A percentile compares a stretch with the other conserved stretches of the same genome.
phyloP scores from a whole-genome alignment of 768 basidiomycete species.

The Agrocybe chaxingu region DNA sequence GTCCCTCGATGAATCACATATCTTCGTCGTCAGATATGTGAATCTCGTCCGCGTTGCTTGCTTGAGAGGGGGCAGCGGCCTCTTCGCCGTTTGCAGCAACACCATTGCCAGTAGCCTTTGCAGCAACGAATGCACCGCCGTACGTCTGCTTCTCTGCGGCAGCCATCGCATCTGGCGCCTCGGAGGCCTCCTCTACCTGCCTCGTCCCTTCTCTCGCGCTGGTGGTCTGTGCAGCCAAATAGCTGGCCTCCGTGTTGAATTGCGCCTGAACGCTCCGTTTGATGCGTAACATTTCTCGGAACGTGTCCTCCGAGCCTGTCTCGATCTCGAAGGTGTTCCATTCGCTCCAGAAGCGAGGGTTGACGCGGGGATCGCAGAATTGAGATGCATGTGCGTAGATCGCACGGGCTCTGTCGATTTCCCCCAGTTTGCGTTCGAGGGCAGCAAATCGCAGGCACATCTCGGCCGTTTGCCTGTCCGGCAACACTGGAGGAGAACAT shows the following conservation, averaged over 20 bases:
- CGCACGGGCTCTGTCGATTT: conserved; percentile 95
- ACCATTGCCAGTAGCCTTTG: conserved; percentile 46
- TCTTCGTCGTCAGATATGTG: conserved; percentile 87
- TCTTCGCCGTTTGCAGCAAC: conserved; percentile 24
- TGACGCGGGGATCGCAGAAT: conserved; percentile 94
- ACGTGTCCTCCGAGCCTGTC: conserved; percentile 98
- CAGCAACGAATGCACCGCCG: conserved; percentile 67
- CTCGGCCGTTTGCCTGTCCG: conserved; percentile 91
- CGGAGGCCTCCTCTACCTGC: conserved; percentile 40
- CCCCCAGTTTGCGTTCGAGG: conserved; percentile 95
- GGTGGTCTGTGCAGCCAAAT: conserved; percentile 86
- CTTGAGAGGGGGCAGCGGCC: conserved; percentile 28
- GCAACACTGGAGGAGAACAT: conserved; percentile 48
- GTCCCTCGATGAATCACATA: conserved; percentile 25
- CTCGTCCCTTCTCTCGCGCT: conserved; percentile 61
- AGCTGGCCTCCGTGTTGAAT: conserved; percentile 96
- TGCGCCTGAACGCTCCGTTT: conserved; percentile 98
- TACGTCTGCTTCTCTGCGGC: conserved; percentile 69
- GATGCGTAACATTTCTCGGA: conserved; percentile 92
- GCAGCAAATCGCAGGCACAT: conserved; percentile 97
- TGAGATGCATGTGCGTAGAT: conserved; percentile 98
- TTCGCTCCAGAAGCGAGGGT: conserved; percentile 92
- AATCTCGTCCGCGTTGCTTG: conserved; percentile 76
- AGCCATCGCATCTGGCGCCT: conserved; percentile 79
- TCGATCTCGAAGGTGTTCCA: conserved; percentile 99